phyloP scores from a whole-genome alignment of 2,329 filamentous ascomycete species.

The Ophiostoma ips region DNA sequence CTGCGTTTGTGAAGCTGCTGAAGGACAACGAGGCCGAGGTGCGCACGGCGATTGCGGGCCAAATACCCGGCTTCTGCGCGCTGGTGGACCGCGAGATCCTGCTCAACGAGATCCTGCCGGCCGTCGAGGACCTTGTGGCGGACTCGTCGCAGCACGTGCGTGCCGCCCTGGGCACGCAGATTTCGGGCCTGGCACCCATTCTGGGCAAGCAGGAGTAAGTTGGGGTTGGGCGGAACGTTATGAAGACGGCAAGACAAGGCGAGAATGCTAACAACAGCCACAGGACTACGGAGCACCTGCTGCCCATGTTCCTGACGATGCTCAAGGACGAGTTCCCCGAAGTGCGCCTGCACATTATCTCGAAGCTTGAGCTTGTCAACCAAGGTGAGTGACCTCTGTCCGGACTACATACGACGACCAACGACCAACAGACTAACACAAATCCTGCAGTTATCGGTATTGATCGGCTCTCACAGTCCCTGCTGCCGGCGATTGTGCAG shows the following conservation, averaged over 20 bases:
- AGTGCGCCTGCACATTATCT: slow-evolving; percentile 96
- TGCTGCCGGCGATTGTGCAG: slow-evolving; percentile 93
- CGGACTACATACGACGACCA: slow-evolving; percentile 29
- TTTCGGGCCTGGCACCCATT: slow-evolving; percentile 91
- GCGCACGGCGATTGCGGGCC: slow-evolving; percentile 87
- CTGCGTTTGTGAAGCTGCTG: slow-evolving; percentile 90
- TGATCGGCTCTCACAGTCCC: slow-evolving; percentile 86
- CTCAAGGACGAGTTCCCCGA: slow-evolving; percentile 98
- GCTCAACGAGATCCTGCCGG: slow-evolving; percentile 91
- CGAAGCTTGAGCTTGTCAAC: slow-evolving; percentile 97
- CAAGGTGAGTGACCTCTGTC: no score
- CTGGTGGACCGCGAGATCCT: slow-evolving; percentile 78
- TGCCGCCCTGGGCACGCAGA: slow-evolving; percentile 87
- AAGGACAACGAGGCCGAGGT: slow-evolving; percentile 98
- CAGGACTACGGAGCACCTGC: slow-evolving; percentile 87
- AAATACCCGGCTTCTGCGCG: slow-evolving; percentile 93
- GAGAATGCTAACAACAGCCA: not conserved
- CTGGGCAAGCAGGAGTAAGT: slow-evolving; percentile 91
- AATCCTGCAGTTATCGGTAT: slow-evolving; percentile 76
- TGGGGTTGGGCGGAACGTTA: not conserved
- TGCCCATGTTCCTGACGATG: slow-evolving; percentile 99
- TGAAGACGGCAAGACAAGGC: not conserved
- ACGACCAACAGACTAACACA: slow-evolving; percentile 20
- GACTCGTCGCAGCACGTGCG: slow-evolving; percentile 95
- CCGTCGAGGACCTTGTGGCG: slow-evolving; percentile 88